Conservation (phyloP, 257 asterid genomes). For the Dorcoceras hygrometricum region DNA sequence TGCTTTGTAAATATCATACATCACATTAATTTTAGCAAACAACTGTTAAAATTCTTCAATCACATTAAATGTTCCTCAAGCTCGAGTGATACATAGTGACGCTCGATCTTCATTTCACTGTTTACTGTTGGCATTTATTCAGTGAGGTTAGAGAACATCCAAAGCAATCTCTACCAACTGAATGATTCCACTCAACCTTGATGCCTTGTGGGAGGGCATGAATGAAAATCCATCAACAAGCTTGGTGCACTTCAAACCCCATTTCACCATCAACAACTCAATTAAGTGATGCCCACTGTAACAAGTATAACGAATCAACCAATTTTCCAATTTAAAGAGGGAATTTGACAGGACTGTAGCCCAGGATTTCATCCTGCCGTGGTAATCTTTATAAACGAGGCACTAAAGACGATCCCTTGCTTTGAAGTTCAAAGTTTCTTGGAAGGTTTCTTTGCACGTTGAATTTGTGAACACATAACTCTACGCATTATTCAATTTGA, state of each 20-base stretch:
- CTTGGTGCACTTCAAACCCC: slow-evolving; percentile 77
- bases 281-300: slow-evolving; percentile 90
- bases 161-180: slow-evolving; percentile 82
- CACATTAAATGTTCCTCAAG: background rate
- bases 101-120: background rate
- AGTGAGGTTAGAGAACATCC: slow-evolving; percentile 24
- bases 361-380: background rate
- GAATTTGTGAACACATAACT: no score
- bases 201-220: slow-evolving; percentile 70
- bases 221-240: slow-evolving; percentile 82
- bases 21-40: background rate
- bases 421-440: no score
- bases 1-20: no score
- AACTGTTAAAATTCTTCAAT: background rate
- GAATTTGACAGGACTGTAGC: slow-evolving; percentile 3
- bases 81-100: background rate
- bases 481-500: no score
- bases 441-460: no score
- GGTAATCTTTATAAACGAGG: background rate
- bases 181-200: slow-evolving; percentile 74
- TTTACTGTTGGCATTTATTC: background rate
- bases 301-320: slow-evolving; percentile 14
- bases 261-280: slow-evolving; percentile 84
- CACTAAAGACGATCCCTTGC: background rate
- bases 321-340: background rate